Evolutionary conservation across 805 yeast genomes (phyloP), one percentile per base, ranked within the genome.

Genomic region (Lachancea thermotolerans): DNA sequence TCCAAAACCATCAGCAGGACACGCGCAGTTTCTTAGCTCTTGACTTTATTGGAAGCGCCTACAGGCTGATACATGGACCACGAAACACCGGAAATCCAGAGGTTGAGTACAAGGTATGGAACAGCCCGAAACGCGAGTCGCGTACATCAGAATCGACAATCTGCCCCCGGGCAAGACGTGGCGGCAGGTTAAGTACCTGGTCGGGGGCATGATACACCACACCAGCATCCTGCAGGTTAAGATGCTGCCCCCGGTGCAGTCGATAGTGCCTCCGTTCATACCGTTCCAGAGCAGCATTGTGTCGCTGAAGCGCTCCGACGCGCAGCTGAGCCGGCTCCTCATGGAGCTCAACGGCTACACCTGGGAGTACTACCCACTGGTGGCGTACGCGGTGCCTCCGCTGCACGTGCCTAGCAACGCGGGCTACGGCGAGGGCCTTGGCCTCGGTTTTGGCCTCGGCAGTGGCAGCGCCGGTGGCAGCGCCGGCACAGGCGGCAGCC

Each of bases 141-240:
- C 46, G 25, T 42, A 48, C 37, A 45, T 62, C 28, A 51, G 59
- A 42, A 55, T 63, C 14, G 66, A 63, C 44, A 62, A 63, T 49
- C 38, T 63, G 21, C 67, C 67, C 28, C 65, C 64, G 21, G 61
- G 60, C 10, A 61, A 63, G 48, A 56, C 51, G 25, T 63, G 67
- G 67, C 58, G 58, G 39, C 63, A 63, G 40, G 54, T 63, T 12
- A 57, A 57, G 42, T 63, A 63, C 46, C 47, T 62, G 37, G 54
- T 63, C 11, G 66, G 66, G 28, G 64, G 66, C 3, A 58, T 62
- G 35, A 53, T 63, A 29, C 63, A 58, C 41, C 61, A 60, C 44
- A 53, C 58, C 11, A 55, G 54, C 44, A 53, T 63, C 14, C 31
- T 60, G 21, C 55, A 60, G 42, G 62, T 62, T 21, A 61, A 55